Base-by-base conservation (phyloP, 306 rosid genomes). In the Dryas octopetala region DNA sequence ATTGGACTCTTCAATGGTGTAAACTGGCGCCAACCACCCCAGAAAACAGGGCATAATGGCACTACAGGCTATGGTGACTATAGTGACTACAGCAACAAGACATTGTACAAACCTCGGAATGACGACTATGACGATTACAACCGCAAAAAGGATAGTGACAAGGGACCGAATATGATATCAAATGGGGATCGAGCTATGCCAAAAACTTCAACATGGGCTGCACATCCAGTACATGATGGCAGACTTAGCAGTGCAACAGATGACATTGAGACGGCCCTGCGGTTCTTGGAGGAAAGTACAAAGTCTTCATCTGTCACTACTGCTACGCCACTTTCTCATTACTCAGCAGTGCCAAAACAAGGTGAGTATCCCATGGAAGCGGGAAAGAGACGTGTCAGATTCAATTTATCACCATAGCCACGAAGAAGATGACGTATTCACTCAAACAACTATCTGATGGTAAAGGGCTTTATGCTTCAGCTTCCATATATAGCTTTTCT, bases 161-260 rank as follows among this genome's bases (percentile, higher is more conserved):
- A 65, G 23, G 58, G 49, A 40, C 13, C 44, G 10, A 45, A 15
- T 48, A 65, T 66, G 63, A 50, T 32, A 47, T 58, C 81, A 85
- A 16, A 80, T 47, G 17, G 49, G 52, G 81, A 71, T 51, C 26
- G 5, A 8, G 74, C 51, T 66, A 71, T 68, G 47, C 81, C 86
- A 13, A 80, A 50, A 41, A 16, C 19, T 54, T 5, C 80, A 15
- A 16, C 32, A 32, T 77, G 51, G 68, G 9, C 64, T 26, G 44
- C 62, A 9, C 55, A 68, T 3, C 75, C 85, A 3, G 67, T 73
- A 60, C 80, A 38, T 32, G 90, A 82, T 52, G 68, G 66, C 41
- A 80, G 17, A 5, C 74, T 89, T 10, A 81, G 78, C 45, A 51
- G 23, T 68, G 77, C 97, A 14, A 89, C 76, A 43, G 54, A 52